phyloP scores from a whole-genome alignment of 805 yeast genomes.

The Wickerhamomyces alni region DNA sequence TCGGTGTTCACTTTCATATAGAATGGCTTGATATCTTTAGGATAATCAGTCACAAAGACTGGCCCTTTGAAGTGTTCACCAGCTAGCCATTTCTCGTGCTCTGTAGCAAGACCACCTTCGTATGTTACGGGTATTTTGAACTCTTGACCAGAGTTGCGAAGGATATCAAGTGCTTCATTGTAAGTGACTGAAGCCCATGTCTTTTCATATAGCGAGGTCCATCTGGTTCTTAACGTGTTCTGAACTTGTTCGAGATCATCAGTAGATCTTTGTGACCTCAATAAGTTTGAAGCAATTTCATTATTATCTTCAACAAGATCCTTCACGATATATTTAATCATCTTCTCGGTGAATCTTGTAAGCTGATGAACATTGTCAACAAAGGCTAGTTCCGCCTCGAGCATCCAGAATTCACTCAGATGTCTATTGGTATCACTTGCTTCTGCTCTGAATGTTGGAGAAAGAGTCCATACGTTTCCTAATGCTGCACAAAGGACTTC shows the following conservation, averaged over 20 bases:
- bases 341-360: conserved; percentile 58
- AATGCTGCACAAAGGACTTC: conserved; percentile 75
- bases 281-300: conserved; percentile 17
- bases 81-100: conserved; percentile 90
- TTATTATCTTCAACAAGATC: conserved; percentile 23
- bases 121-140: conserved; percentile 46
- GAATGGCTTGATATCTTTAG: conserved; percentile 74
- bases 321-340: conserved; percentile 52
- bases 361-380: conserved; percentile 51
- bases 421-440: conserved; percentile 87
- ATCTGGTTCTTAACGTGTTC: conserved; percentile 34
- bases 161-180: conserved; percentile 60
- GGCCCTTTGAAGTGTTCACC: conserved; percentile 63
- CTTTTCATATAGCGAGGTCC: conserved; percentile 45
- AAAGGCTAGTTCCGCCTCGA: conserved; percentile 85
- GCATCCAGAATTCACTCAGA: conserved; percentile 94
- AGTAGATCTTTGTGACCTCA: conserved; percentile 31
- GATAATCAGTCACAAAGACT: conserved; percentile 87
- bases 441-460: conserved; percentile 95
- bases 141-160: conserved; percentile 26
- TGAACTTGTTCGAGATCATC: conserved; percentile 31
- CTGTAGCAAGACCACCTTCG: conserved; percentile 75
- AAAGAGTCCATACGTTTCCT: conserved; percentile 77
- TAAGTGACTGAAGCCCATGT: conserved; percentile 74
- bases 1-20: conserved; percentile 67